Conservation (phyloP, 305 asterid genomes). For the Lippia alba region DNA sequence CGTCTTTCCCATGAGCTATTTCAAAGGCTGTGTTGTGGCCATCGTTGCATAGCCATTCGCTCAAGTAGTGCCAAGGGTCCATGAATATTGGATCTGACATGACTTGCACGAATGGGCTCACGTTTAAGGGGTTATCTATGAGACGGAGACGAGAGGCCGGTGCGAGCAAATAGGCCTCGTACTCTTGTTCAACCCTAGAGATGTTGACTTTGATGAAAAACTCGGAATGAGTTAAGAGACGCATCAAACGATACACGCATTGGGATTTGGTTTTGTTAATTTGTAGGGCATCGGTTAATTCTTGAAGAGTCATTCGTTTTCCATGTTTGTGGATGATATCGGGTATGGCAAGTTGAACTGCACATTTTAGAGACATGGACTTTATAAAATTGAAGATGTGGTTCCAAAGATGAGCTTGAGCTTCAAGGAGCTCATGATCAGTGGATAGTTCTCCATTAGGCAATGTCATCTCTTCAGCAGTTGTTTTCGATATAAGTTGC, state of each 20-base stretch:
- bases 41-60: conserved; percentile 43
- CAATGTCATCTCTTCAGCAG: conserved; percentile 21
- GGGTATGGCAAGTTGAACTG: conserved; percentile 42
- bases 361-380: conserved; percentile 44
- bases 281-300: conserved; percentile 35
- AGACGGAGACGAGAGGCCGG: conserved; percentile 36
- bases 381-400: conserved; percentile 30
- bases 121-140: conserved; percentile 29
- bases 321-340: conserved; percentile 46
- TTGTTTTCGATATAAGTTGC: no score
- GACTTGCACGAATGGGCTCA: conserved; percentile 3
- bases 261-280: conserved; percentile 39
- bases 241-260: conserved; percentile 40
- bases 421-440: conserved; percentile 36
- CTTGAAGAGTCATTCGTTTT: conserved; percentile 41
- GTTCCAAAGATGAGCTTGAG: conserved; percentile 47
- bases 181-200: conserved; percentile 1
- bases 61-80: conserved; percentile 38
- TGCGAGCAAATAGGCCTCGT: conserved; percentile 39
- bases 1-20: conserved; percentile 28
- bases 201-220: conserved; percentile 29
- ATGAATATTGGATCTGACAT: conserved; percentile 34
- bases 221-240: conserved; percentile 35
- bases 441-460: conserved; percentile 3
- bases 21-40: conserved; percentile 17